Percentiles rank a stretch among this genome's conserved stretches.
These are phyloP conservation scores for Venturia effusa DNA, from an alignment of 2,329 filamentous ascomycete species.

Conservation along the genomic window DNA sequence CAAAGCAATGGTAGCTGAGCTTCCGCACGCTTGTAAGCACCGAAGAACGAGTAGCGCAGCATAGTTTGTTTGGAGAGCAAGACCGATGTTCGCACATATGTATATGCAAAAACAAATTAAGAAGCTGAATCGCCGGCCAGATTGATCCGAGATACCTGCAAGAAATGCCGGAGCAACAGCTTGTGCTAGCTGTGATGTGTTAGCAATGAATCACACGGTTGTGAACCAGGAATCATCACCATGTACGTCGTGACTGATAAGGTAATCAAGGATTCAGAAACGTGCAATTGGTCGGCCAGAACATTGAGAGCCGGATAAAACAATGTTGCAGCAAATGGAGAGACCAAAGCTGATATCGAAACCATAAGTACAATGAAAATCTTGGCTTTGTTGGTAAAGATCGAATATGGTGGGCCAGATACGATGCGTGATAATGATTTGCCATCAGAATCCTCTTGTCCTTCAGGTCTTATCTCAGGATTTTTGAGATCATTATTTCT, in stretches of 20 bases:
- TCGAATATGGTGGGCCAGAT: slow-evolving; percentile 7
- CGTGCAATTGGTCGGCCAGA: slow-evolving; percentile 8
- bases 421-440: neutral
- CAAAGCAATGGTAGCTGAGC: slow-evolving; percentile 24
- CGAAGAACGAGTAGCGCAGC: slow-evolving; percentile 15
- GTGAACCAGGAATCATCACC: neutral
- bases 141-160: slow-evolving; percentile 14
- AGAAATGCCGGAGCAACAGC: slow-evolving; percentile 15
- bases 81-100: slow-evolving; percentile 15
- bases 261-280: slow-evolving; percentile 7
- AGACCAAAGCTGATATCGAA: slow-evolving; percentile 7
- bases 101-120: slow-evolving; percentile 16
- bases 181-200: slow-evolving; percentile 11
- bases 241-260: slow-evolving; percentile 11
- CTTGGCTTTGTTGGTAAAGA: slow-evolving; percentile 8
- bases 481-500: neutral
- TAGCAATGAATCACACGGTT: neutral
- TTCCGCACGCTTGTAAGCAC: slow-evolving; percentile 20
- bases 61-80: slow-evolving; percentile 15
- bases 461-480: neutral
- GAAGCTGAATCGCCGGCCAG: slow-evolving; percentile 14
- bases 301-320: slow-evolving; percentile 11
- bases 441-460: neutral
- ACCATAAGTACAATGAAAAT: slow-evolving; percentile 9
- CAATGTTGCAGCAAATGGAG: slow-evolving; percentile 11